Conservation (phyloP, 2,329 filamentous ascomycete genomes). For the Calonectria leucothoes region DNA sequence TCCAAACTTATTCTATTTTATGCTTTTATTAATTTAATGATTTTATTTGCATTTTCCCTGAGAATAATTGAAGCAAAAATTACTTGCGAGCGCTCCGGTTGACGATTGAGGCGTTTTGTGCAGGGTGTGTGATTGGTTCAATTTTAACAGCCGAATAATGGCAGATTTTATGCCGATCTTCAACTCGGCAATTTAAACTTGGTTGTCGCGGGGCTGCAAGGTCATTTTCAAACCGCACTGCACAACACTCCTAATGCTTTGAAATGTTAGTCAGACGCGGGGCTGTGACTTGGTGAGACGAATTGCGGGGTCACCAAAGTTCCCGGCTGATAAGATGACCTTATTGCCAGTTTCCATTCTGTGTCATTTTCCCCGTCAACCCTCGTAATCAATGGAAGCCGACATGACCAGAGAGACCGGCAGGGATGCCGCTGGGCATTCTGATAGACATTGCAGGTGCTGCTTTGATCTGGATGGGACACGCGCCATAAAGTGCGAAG, state of each 20-base stretch:
- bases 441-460: neutral
- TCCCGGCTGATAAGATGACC: neutral
- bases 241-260: neutral
- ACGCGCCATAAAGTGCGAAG: neutral
- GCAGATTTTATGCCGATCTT: neutral
- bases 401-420: too few relatives aligned
- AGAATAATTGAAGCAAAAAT: too few relatives aligned
- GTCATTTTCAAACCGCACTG: neutral
- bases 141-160: neutral
- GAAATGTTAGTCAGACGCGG: neutral
- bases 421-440: neutral
- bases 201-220: neutral
- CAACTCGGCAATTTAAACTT: too few relatives aligned
- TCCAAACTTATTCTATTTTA: too few relatives aligned
- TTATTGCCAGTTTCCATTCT: neutral
- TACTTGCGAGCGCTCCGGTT: too few relatives aligned
- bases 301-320: neutral
- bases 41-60: too few relatives aligned
- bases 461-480: conserved; percentile 24
- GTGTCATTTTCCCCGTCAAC: neutral
- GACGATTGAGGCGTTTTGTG: neutral
- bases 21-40: too few relatives aligned
- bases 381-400: neutral
- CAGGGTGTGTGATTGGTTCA: neutral
- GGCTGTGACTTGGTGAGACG: neutral